phyloP scores from a whole-genome alignment of 2,329 filamentous ascomycete species.

The Chaetomiaceae sp. region DNA sequence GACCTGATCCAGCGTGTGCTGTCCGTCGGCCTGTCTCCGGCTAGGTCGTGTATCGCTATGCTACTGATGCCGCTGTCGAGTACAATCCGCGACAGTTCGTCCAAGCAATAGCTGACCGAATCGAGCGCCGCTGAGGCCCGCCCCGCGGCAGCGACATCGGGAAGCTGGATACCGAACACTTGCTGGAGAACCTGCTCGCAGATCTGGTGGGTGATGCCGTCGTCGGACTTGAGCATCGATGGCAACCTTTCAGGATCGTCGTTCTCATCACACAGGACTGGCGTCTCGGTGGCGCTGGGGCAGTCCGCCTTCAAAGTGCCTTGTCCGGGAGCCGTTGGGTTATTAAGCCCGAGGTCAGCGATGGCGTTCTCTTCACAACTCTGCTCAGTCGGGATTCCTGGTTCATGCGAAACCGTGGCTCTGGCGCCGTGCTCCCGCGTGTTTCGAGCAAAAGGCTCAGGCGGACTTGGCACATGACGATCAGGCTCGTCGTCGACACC shows the following conservation, averaged over 20 bases:
- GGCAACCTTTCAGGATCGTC: background rate
- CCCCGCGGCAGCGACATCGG: constrained; percentile 14
- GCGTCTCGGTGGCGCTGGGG: constrained; percentile 1
- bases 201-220: constrained; percentile 16
- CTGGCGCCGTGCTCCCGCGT: too few species aligned
- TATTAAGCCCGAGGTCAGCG: too few species aligned
- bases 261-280: constrained; percentile 1
- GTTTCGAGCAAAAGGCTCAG: too few species aligned
- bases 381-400: too few species aligned
- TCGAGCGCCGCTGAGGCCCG: constrained; percentile 13
- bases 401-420: too few species aligned
- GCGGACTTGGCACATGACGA: too few species aligned
- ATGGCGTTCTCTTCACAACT: too few species aligned
- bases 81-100: constrained; percentile 20
- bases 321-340: too few species aligned
- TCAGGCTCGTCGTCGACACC: too few species aligned
- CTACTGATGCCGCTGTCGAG: constrained; percentile 2
- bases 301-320: background rate
- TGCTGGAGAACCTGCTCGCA: constrained; percentile 18
- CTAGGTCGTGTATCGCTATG: constrained; percentile 3
- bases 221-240: constrained; percentile 5
- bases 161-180: constrained; percentile 18
- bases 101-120: constrained; percentile 19
- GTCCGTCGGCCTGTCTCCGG: background rate
- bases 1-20: constrained; percentile 1